Conservation (phyloP, 352 stramenopile genomes). For the Phytophthora kernoviae region DNA sequence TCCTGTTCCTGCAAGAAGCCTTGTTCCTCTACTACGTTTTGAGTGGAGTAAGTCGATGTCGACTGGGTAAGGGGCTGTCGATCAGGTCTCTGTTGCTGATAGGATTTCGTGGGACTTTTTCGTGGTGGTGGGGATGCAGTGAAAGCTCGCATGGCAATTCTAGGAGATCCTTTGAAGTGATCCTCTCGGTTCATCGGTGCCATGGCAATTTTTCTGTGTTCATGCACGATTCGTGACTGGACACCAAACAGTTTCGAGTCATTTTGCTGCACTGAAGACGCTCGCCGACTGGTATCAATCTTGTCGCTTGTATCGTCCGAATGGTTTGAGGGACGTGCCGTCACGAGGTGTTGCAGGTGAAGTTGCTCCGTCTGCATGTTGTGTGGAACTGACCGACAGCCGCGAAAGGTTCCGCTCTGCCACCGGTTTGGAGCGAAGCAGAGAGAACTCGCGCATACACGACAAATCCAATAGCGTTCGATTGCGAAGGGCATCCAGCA, state of each 20-base stretch:
- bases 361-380: conserved; percentile 50
- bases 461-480: conserved; percentile 53
- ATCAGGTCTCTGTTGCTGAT: background rate
- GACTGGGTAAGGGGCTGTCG: conserved; percentile 5
- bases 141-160: background rate
- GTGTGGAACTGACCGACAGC: conserved; percentile 46
- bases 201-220: conserved; percentile 15
- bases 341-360: conserved; percentile 37
- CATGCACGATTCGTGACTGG: conserved; percentile 10
- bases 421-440: conserved; percentile 39
- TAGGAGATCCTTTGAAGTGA: background rate
- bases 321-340: background rate
- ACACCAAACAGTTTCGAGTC: conserved; percentile 5
- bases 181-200: background rate
- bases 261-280: conserved; percentile 16
- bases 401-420: conserved; percentile 45
- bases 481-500: conserved; percentile 41
- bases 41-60: background rate
- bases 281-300: background rate
- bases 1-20: conserved; percentile 69
- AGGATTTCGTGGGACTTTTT: conserved; percentile 5
- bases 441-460: conserved; percentile 62
- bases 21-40: conserved; percentile 41
- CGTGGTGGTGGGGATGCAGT: conserved; percentile 5
- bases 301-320: conserved; percentile 2